A percentile compares a stretch with the other conserved stretches of the same genome.
These are phyloP conservation scores for Colletotrichum sp. DNA, from an alignment of 2,329 filamentous ascomycete genomes.

Conservation along the genomic window DNA sequence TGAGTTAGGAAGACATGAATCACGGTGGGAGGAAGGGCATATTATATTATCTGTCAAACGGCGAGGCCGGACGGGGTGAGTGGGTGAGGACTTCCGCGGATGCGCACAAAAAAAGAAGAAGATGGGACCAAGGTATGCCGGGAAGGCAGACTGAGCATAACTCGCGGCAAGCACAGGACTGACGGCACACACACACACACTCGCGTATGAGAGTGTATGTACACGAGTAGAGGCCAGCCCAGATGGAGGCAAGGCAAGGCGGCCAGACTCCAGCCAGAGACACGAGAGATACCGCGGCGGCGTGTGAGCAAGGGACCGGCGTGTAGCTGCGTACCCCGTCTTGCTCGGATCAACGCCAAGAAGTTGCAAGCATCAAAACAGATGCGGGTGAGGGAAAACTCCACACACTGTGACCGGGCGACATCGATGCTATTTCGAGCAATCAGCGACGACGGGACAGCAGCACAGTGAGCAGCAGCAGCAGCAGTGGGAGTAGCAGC, in stretches of 20 bases:
- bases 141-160: constrained; percentile 6
- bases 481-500: not conserved
- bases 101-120: constrained; percentile 6
- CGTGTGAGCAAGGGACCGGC: constrained; percentile 19
- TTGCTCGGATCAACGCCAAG: constrained; percentile 24
- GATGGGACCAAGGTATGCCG: constrained; percentile 17
- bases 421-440: constrained; percentile 21
- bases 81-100: constrained; percentile 13
- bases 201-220: not conserved
- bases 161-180: not conserved
- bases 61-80: constrained; percentile 17
- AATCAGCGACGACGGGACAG: constrained; percentile 8
- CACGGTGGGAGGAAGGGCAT: constrained; percentile 20
- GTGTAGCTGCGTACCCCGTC: constrained; percentile 22
- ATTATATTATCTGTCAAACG: constrained; percentile 23
- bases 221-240: not conserved
- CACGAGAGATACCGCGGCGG: constrained; percentile 15
- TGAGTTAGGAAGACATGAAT: not conserved
- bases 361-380: constrained; percentile 23
- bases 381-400: constrained; percentile 21
- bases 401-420: constrained; percentile 22
- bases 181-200: not conserved
- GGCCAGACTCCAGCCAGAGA: constrained; percentile 6
- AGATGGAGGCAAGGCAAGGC: constrained; percentile 13
- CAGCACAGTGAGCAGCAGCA: not conserved